Evolutionary conservation across 768 basidiomycete species (phyloP).

Genomic region (Lactarius indigo): DNA sequence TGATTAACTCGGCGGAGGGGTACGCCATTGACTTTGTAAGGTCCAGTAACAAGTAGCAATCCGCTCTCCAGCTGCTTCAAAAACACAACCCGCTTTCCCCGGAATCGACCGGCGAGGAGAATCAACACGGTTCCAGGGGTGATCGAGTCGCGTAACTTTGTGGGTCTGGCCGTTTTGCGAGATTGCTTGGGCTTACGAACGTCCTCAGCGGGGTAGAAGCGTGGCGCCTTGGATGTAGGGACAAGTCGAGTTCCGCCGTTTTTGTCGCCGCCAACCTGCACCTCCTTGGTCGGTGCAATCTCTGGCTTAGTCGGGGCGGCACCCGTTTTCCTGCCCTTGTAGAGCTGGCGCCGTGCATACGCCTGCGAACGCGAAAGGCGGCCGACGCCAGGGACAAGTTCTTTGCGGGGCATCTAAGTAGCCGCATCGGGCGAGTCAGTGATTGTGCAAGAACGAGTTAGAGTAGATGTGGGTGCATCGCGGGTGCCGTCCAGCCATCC

Average conservation of each 20-base stretch:
- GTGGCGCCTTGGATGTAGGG: constrained; percentile 79
- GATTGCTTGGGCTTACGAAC: constrained; percentile 87
- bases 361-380: constrained; percentile 82
- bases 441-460: not conserved
- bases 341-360: constrained; percentile 74
- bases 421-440: constrained; percentile 18
- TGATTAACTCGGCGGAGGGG: constrained; percentile 97
- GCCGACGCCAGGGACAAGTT: constrained; percentile 78
- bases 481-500: constrained; percentile 33
- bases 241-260: constrained; percentile 88
- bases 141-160: constrained; percentile 81
- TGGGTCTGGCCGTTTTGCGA: constrained; percentile 79
- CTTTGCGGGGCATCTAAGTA: constrained; percentile 79
- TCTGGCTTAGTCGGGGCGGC: constrained; percentile 60
- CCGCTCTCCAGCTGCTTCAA: constrained; percentile 94
- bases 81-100: constrained; percentile 97
- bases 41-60: constrained; percentile 92
- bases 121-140: constrained; percentile 94
- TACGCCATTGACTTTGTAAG: constrained; percentile 97
- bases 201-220: constrained; percentile 95
- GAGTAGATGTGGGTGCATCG: constrained; percentile 34
- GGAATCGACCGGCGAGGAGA: constrained; percentile 95
- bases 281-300: constrained; percentile 64
- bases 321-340: constrained; percentile 81
- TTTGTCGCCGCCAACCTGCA: constrained; percentile 82